Percentiles rank a stretch among this genome's conserved stretches.
Evolutionary conservation across 345 rosid species (phyloP).

Genomic region (Euphorbia pulcherrima): DNA sequence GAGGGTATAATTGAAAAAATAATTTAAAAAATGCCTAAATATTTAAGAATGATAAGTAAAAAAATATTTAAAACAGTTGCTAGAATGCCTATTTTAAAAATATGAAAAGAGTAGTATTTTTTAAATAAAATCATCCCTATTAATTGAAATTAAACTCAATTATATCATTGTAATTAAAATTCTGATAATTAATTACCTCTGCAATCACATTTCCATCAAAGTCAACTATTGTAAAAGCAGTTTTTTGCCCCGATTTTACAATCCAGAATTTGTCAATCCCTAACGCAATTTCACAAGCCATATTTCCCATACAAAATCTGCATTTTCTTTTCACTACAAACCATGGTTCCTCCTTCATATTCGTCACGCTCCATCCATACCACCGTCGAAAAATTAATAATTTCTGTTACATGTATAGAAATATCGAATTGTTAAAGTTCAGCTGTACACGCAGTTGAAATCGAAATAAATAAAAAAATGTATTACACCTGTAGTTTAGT

Average conservation of each 20-base stretch:
- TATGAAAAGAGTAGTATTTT: no score
- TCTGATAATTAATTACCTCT: conserved; percentile 23
- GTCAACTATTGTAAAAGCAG: conserved; percentile 32
- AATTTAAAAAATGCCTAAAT: no score
- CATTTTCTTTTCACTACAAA: conserved; percentile 31
- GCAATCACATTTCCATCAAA: conserved; percentile 28
- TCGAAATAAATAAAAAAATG: background rate
- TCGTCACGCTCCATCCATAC: conserved; percentile 20
- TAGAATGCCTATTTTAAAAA: no score
- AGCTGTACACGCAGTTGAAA: no score
- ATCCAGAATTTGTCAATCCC: conserved; percentile 23
- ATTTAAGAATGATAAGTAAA: no score
- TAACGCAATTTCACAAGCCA: conserved; percentile 24
- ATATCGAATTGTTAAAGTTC: no score
- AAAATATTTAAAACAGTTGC: no score
- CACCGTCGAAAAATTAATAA: conserved; percentile 24
- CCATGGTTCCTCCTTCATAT: conserved; percentile 22
- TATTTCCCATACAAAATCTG: conserved; percentile 20
- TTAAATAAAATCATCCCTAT: background rate
- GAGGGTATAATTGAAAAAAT: no score
- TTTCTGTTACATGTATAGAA: conserved; percentile 21
- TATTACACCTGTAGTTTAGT: background rate
- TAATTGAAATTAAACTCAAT: no score
- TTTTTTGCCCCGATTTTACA: conserved; percentile 16
- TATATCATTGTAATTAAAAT: no score